Base-by-base conservation (phyloP, 352 stramenopile genomes). In the Globisporangium rhizosaccharum region DNA sequence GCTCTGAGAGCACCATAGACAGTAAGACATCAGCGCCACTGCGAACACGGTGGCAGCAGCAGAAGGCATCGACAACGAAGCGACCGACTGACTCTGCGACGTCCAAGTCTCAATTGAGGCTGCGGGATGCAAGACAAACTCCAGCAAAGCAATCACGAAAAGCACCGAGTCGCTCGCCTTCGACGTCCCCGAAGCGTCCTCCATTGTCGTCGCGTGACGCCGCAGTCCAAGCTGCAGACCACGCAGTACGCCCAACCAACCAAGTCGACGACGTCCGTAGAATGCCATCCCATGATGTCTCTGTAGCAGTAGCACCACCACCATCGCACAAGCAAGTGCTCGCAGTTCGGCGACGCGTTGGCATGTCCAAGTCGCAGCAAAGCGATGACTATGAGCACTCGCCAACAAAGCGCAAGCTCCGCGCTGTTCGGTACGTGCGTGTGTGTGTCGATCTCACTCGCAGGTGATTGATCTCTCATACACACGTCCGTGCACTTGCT, bases 401-500 rank as follows among this genome's bases (percentile, higher is more conserved):
- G 12, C 59, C 62, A 6, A 64, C 63, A 15, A 79, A 79, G 57
- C 61, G 63, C 17, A 74, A 55, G 41, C 36, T 68, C 44, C 53
- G 36, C 8, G 57, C 53, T 39, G 56, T 72, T 42, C 68, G 70
- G 73, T 82, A 62, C 30, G 56, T 39, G 33, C 8, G 33, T 39
- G 33, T 39, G 33, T 12, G 33, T 39, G 33, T 39, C 10, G 33
- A 12, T 39, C 33, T 10, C 33, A 12, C 33, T 39, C 33, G 7
- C 33, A 8, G 1, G 7, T 36, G 25, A 23, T 46, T 11, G 45
- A 14, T 37, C 14, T 15, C 25, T 1, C 28, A 7, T 8, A 39
- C 33, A 12, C 33, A 2, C 33, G 11, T 46, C 41, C 7, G 4
- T 5, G 17, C 41, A 20, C 23, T 20, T 8, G 60, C 26, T 49